Evolutionary conservation across 495 filamentous ascomycete species (phyloP), one percentile per base, ranked within the genome.

Genomic region (Daldinia caldariorum): DNA sequence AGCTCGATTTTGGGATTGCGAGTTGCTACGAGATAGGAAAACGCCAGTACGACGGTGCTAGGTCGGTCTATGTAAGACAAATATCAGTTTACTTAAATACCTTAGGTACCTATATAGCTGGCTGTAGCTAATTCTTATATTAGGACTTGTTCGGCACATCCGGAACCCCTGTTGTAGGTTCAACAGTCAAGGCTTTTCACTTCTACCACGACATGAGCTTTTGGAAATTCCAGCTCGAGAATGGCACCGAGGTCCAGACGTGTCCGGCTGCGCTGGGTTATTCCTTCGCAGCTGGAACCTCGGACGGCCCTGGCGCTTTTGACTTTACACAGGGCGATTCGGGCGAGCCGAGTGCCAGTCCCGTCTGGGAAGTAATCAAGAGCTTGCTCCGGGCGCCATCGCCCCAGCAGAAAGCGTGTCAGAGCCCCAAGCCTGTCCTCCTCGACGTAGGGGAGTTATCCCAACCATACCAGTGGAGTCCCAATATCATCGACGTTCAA

Each of bases 401-500:
- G n/a, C 77, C 86, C 6, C 82, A 89, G 51, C 95, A 97, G 73
- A 79, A 82, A 49, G 83, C 81, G 2, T 99, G 95, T 77, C 95
- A 99, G 76, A 77, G 81, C 3, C 90, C 92, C 0, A 99, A 99
- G 76, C 91, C 94, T 0, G 88, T 99, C 57, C 87, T 99, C 5
- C 85, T 99, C 7, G 92, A 97, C 72, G 91, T 97, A 9, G 95
- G 95, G 61, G 90, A 93, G 67, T 87, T 93, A 62, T 80, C 80
- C 26, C 67, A 74, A 5, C 95, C 95, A 1, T 99, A 99, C 79
- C 82, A 86, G 6, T 99, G 95, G 95, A 83, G 87, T 0, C 92
- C 95, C 12, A 97, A 97, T 71, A 95, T 99, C 66, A 88, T 97
- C 51, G 94, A 99, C 74, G 85, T 97, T 35, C 95, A 99, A 78